Evolutionary conservation across 148 eudicot species (phyloP).

Genomic region (Bassia scoparia): DNA sequence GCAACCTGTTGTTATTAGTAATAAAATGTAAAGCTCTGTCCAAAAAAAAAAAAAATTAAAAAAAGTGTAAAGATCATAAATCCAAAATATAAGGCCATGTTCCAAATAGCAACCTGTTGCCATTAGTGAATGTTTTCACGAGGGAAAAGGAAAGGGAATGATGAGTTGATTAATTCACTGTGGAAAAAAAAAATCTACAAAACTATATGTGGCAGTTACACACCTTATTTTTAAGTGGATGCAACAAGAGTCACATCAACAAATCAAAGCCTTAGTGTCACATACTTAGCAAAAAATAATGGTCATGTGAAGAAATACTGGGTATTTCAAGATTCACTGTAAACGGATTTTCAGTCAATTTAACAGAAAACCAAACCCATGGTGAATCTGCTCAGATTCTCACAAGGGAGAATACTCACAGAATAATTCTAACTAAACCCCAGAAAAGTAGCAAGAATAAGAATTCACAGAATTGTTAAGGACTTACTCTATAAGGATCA

Average conservation of each 20-base stretch:
- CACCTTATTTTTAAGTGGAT: neutral
- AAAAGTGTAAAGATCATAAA: no score
- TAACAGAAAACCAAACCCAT: neutral
- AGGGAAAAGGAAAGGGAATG: neutral
- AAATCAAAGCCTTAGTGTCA: no score
- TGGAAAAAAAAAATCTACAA: neutral
- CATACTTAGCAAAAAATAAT: neutral
- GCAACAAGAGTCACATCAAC: neutral
- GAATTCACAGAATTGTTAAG: conserved; percentile 8
- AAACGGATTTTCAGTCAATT: neutral
- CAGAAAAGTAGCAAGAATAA: neutral
- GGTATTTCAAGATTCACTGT: neutral
- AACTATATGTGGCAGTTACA: neutral
- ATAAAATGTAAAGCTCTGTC: no score
- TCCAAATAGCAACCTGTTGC: neutral
- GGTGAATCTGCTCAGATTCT: neutral
- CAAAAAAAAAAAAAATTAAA: no score
- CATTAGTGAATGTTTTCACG: neutral
- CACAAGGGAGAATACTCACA: neutral
- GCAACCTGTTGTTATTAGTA: no score
- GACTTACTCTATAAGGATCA: conserved; percentile 79
- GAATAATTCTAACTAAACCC: neutral
- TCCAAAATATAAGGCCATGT: neutral
- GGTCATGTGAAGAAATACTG: neutral
- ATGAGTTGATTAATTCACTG: neutral